Evolutionary conservation across 2,329 filamentous ascomycete species (phyloP), one percentile per base, ranked within the genome.

Genomic region (Aspergillus neoniger): DNA sequence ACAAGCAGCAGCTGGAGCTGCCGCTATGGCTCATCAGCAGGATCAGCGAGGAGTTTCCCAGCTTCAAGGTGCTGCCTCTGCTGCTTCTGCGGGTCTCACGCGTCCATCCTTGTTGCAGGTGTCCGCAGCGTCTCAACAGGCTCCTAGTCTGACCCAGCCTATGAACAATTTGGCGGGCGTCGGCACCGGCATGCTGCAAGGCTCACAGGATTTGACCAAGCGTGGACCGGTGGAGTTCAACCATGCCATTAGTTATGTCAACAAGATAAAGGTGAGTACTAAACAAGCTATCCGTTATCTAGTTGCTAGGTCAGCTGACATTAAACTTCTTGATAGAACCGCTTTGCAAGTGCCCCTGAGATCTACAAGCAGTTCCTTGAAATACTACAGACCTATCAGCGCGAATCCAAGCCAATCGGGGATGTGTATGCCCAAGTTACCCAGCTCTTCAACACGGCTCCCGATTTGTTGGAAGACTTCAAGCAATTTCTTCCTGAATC

Each of bases 281-380:
- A 28, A 43, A 19, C 4, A 30, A 30, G 28, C 28, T 12, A 30
- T 10, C 21, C 21, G 47, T 12, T 21, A 25, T 49, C 7, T 28
- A 28, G 25, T 17, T 60, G 48, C 54, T 23, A 28, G 25, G 10
- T 23, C 19, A 49, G 43, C 19, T 54, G 14, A 58, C 48, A 4
- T 44, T 6, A 25, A 49, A 15, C 36, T 28, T 15, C 5, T 57
- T 36, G 17, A 25, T 60, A 96, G 92, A 99, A 98, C 74, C 94
- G 95, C 48, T 99, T 98, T 78, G 90, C 96, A 69, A 89, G 93
- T 71, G 93, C 96, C 66, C 95, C 95, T 6, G 95, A 99, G 75
- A 98, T 99, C 64, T 99, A 99, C 81, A 99, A 99, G 77, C 94
- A 99, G 73, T 99, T 99, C 73, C 84, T 99, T 30, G 95, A 99